Percentiles rank a stretch among this genome's conserved stretches.
phyloP scores from a whole-genome alignment of 768 basidiomycete genomes.

The Trametes punicea region DNA sequence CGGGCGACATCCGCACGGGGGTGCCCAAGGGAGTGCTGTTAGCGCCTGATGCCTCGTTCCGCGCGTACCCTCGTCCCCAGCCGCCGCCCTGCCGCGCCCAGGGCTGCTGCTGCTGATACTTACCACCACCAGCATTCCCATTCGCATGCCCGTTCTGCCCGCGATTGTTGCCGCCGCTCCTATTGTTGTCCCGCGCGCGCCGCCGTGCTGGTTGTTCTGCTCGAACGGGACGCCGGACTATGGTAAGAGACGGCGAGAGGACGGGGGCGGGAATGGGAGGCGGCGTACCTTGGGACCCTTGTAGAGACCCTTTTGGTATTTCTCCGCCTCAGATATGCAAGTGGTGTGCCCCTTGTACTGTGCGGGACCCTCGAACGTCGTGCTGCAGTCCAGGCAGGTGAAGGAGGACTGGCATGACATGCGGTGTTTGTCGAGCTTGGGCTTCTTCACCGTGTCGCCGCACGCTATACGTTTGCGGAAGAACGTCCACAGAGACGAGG shows the following conservation, averaged over 20 bases:
- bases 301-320: constrained; percentile 85
- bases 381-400: constrained; percentile 88
- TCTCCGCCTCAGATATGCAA: constrained; percentile 90
- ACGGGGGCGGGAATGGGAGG: constrained; percentile 10
- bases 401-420: constrained; percentile 61
- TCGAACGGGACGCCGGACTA: not conserved
- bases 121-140: constrained; percentile 17
- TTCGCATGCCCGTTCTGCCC: not conserved
- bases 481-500: not conserved
- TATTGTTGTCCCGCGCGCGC: not conserved
- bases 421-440: constrained; percentile 82
- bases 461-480: constrained; percentile 47
- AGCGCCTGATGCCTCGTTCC: constrained; percentile 49
- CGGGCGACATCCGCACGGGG: constrained; percentile 48
- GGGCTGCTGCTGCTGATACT: constrained; percentile 25
- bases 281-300: constrained; percentile 65
- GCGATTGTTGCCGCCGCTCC: constrained; percentile 5
- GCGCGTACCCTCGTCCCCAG: constrained; percentile 13
- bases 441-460: constrained; percentile 87
- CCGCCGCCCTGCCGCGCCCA: constrained; percentile 19
- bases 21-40: constrained; percentile 72
- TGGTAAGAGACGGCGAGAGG: not conserved
- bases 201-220: constrained; percentile 12
- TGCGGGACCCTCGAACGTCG: constrained; percentile 68
- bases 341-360: constrained; percentile 81